phyloP scores from a whole-genome alignment of 2,329 filamentous ascomycete genomes.

The Drechslerella stenobrocha region DNA sequence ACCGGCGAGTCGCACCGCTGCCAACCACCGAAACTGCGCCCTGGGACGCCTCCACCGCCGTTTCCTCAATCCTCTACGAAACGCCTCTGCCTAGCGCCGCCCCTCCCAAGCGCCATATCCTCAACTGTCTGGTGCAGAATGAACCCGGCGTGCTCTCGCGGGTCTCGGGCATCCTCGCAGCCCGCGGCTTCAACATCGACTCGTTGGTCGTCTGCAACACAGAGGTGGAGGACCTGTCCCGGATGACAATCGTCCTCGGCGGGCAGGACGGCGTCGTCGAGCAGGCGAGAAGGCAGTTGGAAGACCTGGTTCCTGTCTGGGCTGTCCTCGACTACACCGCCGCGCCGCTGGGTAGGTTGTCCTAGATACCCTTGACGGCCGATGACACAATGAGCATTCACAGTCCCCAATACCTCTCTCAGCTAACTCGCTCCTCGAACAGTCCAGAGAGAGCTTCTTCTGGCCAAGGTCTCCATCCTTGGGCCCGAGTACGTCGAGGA shows the following conservation, averaged over 20 bases:
- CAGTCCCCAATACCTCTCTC: neutral
- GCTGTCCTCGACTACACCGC: constrained; percentile 95
- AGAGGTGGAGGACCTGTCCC: constrained; percentile 91
- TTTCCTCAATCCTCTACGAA: constrained; percentile 98
- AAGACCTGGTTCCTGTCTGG: constrained; percentile 97
- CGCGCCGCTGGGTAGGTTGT: constrained; percentile 65
- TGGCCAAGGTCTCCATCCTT: constrained; percentile 95
- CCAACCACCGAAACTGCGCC: constrained; percentile 73
- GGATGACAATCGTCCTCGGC: constrained; percentile 97
- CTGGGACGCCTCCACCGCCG: constrained; percentile 86
- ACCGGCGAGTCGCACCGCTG: constrained; percentile 83
- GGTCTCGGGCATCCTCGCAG: constrained; percentile 92
- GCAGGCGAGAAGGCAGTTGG: constrained; percentile 90
- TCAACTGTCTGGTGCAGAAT: constrained; percentile 98
- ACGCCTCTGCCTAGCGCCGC: constrained; percentile 80
- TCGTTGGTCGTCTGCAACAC: constrained; percentile 96
- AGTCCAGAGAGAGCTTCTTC: constrained; percentile 90
- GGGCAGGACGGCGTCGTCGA: constrained; percentile 97
- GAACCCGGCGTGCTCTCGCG: constrained; percentile 96
- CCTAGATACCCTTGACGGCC: neutral
- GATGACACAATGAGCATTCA: neutral
- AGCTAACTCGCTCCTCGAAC: neutral
- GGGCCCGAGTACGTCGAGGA: constrained; percentile 99
- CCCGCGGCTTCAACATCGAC: constrained; percentile 98
- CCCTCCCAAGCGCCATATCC: constrained; percentile 88